A percentile compares a stretch with the other conserved stretches of the same genome.
Conservation (phyloP, 345 rosid genomes). For the Raphanus sativus region DNA sequence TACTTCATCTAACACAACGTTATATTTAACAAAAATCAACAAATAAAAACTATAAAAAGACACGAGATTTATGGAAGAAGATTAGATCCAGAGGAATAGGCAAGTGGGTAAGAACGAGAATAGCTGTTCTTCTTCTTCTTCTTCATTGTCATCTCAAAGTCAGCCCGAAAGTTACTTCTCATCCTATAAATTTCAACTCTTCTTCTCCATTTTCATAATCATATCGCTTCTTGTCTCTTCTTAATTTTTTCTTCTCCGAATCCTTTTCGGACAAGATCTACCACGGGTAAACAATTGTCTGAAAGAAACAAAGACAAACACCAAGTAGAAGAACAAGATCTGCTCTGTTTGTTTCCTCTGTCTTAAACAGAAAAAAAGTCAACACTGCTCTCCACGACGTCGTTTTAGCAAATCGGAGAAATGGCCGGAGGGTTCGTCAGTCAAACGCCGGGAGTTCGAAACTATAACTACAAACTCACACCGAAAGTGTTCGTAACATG, state of each 20-base stretch:
- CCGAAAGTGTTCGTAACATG: slow-evolving; percentile 61
- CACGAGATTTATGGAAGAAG: slow-evolving; percentile 40
- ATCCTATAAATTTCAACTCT: slow-evolving; percentile 32
- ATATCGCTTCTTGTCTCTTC: slow-evolving; percentile 21
- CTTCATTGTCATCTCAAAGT: slow-evolving; percentile 20
- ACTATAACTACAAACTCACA: slow-evolving; percentile 60
- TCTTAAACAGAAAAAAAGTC: slow-evolving; percentile 22
- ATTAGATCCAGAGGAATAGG: slow-evolving; percentile 33
- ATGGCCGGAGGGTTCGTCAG: slow-evolving; percentile 56
- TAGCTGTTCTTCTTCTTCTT: slow-evolving; percentile 22
- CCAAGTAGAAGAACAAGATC: slow-evolving; percentile 12
- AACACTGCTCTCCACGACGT: slow-evolving; percentile 18
- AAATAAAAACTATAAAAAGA: slow-evolving; percentile 23
- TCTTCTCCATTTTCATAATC: slow-evolving; percentile 16
- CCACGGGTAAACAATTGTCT: background rate
- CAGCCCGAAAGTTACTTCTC: slow-evolving; percentile 19
- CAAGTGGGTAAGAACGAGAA: slow-evolving; percentile 30
- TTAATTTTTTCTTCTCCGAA: background rate
- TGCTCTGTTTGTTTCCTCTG: slow-evolving; percentile 21
- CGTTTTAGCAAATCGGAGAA: slow-evolving; percentile 26
- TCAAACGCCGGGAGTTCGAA: slow-evolving; percentile 33
- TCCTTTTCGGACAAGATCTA: slow-evolving; percentile 12
- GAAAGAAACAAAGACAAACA: background rate
- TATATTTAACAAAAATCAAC: background rate
- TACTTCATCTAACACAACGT: background rate